Evolutionary conservation across 2,329 filamentous ascomycete species (phyloP).

Genomic region (Pseudocercospora pini-densiflorae): DNA sequence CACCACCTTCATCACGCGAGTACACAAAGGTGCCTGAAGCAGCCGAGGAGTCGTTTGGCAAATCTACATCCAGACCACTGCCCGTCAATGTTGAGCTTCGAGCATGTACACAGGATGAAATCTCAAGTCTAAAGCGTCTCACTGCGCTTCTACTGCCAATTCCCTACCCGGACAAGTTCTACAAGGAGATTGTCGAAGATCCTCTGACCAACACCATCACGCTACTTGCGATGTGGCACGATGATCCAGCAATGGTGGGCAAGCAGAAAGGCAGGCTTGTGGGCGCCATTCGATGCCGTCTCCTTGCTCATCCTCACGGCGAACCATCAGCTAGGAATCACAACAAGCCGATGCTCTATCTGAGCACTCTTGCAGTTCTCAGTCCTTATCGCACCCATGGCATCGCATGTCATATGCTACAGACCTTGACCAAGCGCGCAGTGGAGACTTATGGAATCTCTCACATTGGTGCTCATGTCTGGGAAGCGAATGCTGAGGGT

Average conservation of each 20-base stretch:
- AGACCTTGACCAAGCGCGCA: constrained; percentile 39
- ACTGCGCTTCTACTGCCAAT: constrained; percentile 64
- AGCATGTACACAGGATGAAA: constrained; percentile 56
- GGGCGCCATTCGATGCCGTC: constrained; percentile 53
- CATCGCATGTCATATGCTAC: constrained; percentile 60
- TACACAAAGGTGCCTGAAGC: background rate
- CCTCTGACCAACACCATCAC: constrained; percentile 58
- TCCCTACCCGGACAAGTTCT: constrained; percentile 65
- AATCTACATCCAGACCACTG: constrained; percentile 32
- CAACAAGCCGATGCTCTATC: constrained; percentile 55
- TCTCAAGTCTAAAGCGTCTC: constrained; percentile 62
- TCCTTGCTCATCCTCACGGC: constrained; percentile 40
- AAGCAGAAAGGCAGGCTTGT: constrained; percentile 45
- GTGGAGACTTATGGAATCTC: constrained; percentile 56
- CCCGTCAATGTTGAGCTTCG: constrained; percentile 59
- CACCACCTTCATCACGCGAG: constrained; percentile 10
- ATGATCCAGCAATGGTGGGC: constrained; percentile 40
- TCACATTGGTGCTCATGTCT: constrained; percentile 65
- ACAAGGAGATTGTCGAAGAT: constrained; percentile 63
- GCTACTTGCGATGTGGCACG: constrained; percentile 63
- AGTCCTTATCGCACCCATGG: constrained; percentile 64
- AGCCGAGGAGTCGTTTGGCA: background rate
- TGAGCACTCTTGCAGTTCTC: constrained; percentile 64
- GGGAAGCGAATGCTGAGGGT: constrained; percentile 65
- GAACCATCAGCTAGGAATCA: constrained; percentile 2